Evolutionary conservation across 2,329 filamentous ascomycete species (phyloP).

Genomic region (Hypoxylon sp.): DNA sequence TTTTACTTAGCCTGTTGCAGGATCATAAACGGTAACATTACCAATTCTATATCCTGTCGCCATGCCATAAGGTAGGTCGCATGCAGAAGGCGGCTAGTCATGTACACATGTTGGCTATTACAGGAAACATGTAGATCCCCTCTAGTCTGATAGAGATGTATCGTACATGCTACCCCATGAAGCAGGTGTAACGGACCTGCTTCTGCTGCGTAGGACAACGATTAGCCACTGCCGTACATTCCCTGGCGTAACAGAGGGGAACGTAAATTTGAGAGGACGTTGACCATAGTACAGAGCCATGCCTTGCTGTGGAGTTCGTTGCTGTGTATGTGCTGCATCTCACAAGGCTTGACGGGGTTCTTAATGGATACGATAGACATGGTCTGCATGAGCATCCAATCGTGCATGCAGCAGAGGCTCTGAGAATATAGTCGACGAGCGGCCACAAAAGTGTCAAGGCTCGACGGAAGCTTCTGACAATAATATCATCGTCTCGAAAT

Average conservation of each 20-base stretch:
- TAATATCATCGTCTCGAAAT: constrained; percentile 17
- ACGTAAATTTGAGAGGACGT: constrained; percentile 22
- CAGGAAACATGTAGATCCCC: constrained; percentile 33
- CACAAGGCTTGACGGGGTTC: constrained; percentile 36
- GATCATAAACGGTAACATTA: constrained; percentile 22
- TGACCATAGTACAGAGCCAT: constrained; percentile 34
- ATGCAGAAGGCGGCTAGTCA: constrained; percentile 14
- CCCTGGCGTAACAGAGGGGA: constrained; percentile 27
- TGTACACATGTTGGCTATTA: constrained; percentile 16
- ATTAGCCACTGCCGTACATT: constrained; percentile 40
- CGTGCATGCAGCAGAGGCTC: constrained; percentile 42
- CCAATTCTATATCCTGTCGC: constrained; percentile 25
- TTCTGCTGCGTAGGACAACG: constrained; percentile 44
- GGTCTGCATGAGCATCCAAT: constrained; percentile 41
- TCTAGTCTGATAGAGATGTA: constrained; percentile 45
- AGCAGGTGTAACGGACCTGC: constrained; percentile 48
- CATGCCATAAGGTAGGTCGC: constrained; percentile 18
- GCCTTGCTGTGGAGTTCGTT: constrained; percentile 28
- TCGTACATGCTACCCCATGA: constrained; percentile 50
- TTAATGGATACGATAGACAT: constrained; percentile 31
- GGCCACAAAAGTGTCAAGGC: constrained; percentile 19
- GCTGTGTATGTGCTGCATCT: constrained; percentile 38
- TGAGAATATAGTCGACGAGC: constrained; percentile 24
- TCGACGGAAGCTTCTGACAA: constrained; percentile 18
- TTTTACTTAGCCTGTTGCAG: constrained; percentile 15